Evolutionary conservation across 1,139 yeast genomes (phyloP).

Genomic region (Taiozyma sp.): DNA sequence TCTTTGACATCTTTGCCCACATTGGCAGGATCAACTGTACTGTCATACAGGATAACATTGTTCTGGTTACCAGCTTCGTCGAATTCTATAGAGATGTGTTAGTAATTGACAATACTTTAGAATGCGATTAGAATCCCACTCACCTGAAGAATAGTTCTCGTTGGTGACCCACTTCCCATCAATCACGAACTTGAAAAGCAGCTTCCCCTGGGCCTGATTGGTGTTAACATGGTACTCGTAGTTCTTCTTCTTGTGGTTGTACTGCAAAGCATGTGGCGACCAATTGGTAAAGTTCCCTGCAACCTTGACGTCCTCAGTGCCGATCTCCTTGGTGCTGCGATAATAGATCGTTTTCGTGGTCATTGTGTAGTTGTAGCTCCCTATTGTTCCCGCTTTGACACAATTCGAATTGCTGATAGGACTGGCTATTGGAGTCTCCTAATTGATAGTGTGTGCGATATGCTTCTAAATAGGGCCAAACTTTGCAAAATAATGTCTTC

Average conservation of each 20-base stretch:
- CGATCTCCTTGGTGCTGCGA: not conserved
- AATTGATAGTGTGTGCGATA: no score
- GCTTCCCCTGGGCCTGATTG: constrained; percentile 10
- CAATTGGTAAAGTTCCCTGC: constrained; percentile 24
- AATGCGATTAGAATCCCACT: constrained; percentile 1
- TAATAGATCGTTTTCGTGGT: constrained; percentile 4
- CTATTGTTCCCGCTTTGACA: not conserved
- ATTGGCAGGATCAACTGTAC: not conserved
- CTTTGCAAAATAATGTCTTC: not conserved
- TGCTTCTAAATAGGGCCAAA: not conserved
- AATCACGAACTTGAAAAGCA: constrained; percentile 20
- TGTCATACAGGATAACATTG: constrained; percentile 19
- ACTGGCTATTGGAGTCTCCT: not conserved
- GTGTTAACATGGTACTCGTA: constrained; percentile 12
- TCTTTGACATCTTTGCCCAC: not conserved
- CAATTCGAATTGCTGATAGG: not conserved
- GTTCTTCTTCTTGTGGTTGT: constrained; percentile 1
- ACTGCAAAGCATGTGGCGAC: constrained; percentile 11
- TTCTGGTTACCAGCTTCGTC: constrained; percentile 22
- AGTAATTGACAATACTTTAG: not conserved
- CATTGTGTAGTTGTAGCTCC: constrained; percentile 11
- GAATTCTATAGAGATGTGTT: constrained; percentile 10
- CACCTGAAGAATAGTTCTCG: constrained; percentile 20
- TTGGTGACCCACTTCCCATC: constrained; percentile 18
- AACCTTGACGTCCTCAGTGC: constrained; percentile 12